These are phyloP conservation scores for Picea mariana DNA, from an alignment of 83 land plant species.

Conservation along the genomic window DNA sequence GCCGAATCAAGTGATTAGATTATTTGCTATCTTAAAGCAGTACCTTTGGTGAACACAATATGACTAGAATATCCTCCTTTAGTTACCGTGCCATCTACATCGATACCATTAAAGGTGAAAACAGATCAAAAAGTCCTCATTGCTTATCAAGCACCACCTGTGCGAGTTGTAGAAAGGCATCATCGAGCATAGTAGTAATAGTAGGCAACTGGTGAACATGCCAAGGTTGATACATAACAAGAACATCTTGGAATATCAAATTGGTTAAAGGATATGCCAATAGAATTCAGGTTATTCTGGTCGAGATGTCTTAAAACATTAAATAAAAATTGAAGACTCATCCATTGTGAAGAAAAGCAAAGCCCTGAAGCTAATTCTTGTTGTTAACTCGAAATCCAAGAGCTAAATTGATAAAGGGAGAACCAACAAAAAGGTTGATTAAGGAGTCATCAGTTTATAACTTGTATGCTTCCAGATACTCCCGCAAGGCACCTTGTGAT, in stretches of 20 bases:
- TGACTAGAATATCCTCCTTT: too few species aligned
- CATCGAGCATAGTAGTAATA: slow-evolving; percentile 28
- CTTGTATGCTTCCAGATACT: slow-evolving; percentile 67
- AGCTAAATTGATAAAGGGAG: too few species aligned
- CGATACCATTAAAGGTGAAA: too few species aligned
- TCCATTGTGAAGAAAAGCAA: background rate
- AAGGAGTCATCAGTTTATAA: too few species aligned
- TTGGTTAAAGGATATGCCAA: slow-evolving; percentile 28
- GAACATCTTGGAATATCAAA: slow-evolving; percentile 24
- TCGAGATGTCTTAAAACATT: slow-evolving; percentile 4
- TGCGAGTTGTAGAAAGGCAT: slow-evolving; percentile 23
- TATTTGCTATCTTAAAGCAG: too few species aligned
- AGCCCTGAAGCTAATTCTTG: too few species aligned
- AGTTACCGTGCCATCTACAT: too few species aligned
- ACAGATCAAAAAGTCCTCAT: too few species aligned
- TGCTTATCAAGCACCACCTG: background rate
- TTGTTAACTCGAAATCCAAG: too few species aligned
- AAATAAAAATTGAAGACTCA: slow-evolving; percentile 19
- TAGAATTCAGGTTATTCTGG: slow-evolving; percentile 7
- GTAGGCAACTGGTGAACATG: slow-evolving; percentile 35
- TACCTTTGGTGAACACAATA: too few species aligned
- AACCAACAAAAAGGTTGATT: too few species aligned
- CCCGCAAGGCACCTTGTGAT: slow-evolving; percentile 81
- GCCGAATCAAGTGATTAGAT: too few species aligned
- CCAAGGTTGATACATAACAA: slow-evolving; percentile 26